These are phyloP conservation scores for Periconia sp. DNA, from an alignment of 2,329 filamentous ascomycete genomes.

Conservation along the genomic window DNA sequence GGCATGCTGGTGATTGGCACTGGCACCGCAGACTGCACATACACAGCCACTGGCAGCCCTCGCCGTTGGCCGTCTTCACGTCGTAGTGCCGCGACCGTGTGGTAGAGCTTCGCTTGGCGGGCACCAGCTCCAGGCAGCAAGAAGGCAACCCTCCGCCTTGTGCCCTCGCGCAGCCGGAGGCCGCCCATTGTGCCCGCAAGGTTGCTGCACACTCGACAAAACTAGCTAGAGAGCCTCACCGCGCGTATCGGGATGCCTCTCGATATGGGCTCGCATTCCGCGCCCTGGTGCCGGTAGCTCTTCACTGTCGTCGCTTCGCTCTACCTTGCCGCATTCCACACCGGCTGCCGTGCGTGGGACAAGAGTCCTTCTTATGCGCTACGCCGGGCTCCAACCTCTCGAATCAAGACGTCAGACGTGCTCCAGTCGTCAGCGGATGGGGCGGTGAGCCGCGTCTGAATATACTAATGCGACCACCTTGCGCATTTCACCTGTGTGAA, in stretches of 20 bases:
- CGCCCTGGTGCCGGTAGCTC: constrained; percentile 5
- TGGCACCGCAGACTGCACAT: too few relatives aligned
- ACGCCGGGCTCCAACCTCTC: too few relatives aligned
- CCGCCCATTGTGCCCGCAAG: constrained; percentile 19
- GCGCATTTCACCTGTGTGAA: constrained; percentile 29
- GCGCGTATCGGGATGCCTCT: constrained; percentile 7
- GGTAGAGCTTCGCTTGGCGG: constrained; percentile 19
- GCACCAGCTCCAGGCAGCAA: constrained; percentile 18
- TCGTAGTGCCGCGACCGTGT: too few relatives aligned
- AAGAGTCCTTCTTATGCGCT: constrained; percentile 24
- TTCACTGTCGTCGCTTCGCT: constrained; percentile 8
- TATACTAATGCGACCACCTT: constrained; percentile 43
- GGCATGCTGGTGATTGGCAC: constrained; percentile 1
- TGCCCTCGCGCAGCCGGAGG: constrained; percentile 22
- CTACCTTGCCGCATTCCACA: constrained; percentile 29
- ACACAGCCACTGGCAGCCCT: constrained; percentile 18
- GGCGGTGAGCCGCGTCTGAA: constrained; percentile 35
- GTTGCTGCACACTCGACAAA: constrained; percentile 9
- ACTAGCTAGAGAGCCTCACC: constrained; percentile 29
- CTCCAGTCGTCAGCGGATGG: constrained; percentile 31
- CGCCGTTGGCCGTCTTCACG: constrained; percentile 1
- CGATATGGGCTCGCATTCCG: constrained; percentile 1
- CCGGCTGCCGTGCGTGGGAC: constrained; percentile 26
- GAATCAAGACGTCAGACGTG: constrained; percentile 19
- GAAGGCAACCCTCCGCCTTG: constrained; percentile 22